phyloP scores from a whole-genome alignment of 305 asterid species.

The Ilex paraguariensis region DNA sequence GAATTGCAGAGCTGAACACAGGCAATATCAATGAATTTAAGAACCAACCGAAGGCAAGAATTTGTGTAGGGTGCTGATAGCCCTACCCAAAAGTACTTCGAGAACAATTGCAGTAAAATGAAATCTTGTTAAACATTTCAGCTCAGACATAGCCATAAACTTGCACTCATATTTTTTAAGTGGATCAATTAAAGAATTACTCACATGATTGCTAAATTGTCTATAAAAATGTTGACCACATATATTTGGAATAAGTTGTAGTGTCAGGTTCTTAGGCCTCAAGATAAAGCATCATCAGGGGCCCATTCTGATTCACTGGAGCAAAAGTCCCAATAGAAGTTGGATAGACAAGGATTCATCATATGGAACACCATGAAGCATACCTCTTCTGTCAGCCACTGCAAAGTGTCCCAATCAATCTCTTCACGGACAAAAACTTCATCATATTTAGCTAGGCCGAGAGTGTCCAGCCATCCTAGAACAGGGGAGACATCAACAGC shows the following conservation, averaged over 20 bases:
- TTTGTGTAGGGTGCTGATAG: not conserved
- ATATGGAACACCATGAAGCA: conserved; percentile 2
- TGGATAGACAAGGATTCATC: conserved; percentile 3
- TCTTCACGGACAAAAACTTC: conserved; percentile 67
- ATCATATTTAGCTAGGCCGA: conserved; percentile 82
- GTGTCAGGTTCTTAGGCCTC: too few relatives aligned
- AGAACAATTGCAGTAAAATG: too few relatives aligned
- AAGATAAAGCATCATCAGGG: not conserved
- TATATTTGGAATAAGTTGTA: not conserved
- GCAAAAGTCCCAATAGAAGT: not conserved
- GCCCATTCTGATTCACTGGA: too few relatives aligned
- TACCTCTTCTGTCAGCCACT: conserved; percentile 90
- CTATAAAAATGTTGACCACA: not conserved
- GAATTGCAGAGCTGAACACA: too few relatives aligned
- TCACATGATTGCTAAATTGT: not conserved
- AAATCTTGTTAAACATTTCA: too few relatives aligned
- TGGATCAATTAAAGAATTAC: too few relatives aligned
- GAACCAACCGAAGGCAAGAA: not conserved
- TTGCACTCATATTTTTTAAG: too few relatives aligned
- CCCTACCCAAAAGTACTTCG: not conserved
- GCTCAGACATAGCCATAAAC: too few relatives aligned
- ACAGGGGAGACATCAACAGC: conserved; percentile 42
- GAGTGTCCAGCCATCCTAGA: conserved; percentile 58
- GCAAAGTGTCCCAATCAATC: conserved; percentile 81
- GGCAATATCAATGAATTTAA: not conserved